Evolutionary conservation across 1,284 basidiomycete genomes (phyloP).

Genomic region (Fomitopsis pinicola): DNA sequence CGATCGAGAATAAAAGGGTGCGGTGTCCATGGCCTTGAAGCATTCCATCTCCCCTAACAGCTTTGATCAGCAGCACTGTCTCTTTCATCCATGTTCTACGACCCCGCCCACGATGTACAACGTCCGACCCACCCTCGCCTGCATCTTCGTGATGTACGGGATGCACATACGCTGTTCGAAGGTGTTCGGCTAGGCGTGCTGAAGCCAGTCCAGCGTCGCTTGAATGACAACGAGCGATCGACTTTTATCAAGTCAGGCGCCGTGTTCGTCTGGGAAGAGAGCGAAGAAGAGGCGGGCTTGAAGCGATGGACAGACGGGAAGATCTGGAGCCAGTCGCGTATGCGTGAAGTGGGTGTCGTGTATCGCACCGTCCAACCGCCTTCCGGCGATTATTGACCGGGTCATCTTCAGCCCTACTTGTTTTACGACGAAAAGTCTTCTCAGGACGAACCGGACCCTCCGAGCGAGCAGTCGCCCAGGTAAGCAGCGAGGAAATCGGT

Average conservation of each 20-base stretch:
- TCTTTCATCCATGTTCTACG: slow-evolving; percentile 32
- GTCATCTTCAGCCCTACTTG: slow-evolving; percentile 46
- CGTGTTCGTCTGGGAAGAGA: slow-evolving; percentile 65
- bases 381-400: slow-evolving; percentile 11
- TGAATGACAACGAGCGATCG: slow-evolving; percentile 55
- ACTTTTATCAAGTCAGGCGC: slow-evolving; percentile 55
- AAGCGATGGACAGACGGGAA: slow-evolving; percentile 65
- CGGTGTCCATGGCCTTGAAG: neutral
- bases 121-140: slow-evolving; percentile 56
- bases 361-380: slow-evolving; percentile 8
- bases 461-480: slow-evolving; percentile 34
- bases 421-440: slow-evolving; percentile 62
- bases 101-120: slow-evolving; percentile 42
- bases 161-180: slow-evolving; percentile 57
- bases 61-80: neutral
- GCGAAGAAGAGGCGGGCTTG: slow-evolving; percentile 55
- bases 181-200: slow-evolving; percentile 53
- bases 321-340: slow-evolving; percentile 61
- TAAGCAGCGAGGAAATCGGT: slow-evolving; percentile 21
- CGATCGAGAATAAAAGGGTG: slow-evolving; percentile 19
- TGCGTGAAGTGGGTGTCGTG: slow-evolving; percentile 46
- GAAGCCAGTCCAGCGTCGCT: slow-evolving; percentile 43
- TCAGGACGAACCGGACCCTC: slow-evolving; percentile 34
- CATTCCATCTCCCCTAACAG: neutral
- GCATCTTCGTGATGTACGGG: slow-evolving; percentile 59